phyloP scores from a whole-genome alignment of 164 flowering plant species.

The Cinnamomum micranthum region DNA sequence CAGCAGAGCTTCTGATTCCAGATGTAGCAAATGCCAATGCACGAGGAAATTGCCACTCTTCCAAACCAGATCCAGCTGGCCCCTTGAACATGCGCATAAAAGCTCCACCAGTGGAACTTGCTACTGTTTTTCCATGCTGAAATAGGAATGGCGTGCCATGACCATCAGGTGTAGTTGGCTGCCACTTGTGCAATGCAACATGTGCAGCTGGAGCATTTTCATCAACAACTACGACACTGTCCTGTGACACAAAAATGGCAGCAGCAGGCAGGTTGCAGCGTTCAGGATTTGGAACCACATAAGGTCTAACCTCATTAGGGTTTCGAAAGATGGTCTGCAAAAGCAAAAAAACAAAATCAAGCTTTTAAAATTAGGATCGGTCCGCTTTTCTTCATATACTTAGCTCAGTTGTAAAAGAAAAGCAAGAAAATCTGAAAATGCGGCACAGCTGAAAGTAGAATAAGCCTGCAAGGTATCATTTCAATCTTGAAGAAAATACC shows the following conservation, averaged over 20 bases:
- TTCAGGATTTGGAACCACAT: conserved; percentile 72
- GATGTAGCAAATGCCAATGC: conserved; percentile 79
- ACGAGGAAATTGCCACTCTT: conserved; percentile 83
- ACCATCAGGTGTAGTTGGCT: conserved; percentile 97
- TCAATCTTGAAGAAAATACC: not conserved
- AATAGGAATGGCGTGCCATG: conserved; percentile 91
- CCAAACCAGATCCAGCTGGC: conserved; percentile 47
- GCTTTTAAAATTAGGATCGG: not conserved
- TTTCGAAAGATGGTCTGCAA: conserved; percentile 91
- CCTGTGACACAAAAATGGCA: conserved; percentile 76
- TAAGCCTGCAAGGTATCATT: not conserved
- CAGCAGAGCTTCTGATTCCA: conserved; percentile 77
- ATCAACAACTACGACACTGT: conserved; percentile 76
- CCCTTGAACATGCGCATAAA: conserved; percentile 93
- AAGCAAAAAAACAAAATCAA: conserved; percentile 9
- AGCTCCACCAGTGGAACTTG: conserved; percentile 63
- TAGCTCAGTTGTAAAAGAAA: not conserved
- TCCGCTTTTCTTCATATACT: too few relatives aligned
- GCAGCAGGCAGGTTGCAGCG: conserved; percentile 97
- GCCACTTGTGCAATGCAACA: conserved; percentile 95
- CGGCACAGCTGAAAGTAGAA: not conserved
- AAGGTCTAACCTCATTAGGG: conserved; percentile 75
- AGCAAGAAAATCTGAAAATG: not conserved
- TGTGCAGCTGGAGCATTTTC: conserved; percentile 89
- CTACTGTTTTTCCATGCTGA: conserved; percentile 71